Evolutionary conservation across 257 asterid genomes (phyloP).

Genomic region (Haberlea rhodopensis): DNA sequence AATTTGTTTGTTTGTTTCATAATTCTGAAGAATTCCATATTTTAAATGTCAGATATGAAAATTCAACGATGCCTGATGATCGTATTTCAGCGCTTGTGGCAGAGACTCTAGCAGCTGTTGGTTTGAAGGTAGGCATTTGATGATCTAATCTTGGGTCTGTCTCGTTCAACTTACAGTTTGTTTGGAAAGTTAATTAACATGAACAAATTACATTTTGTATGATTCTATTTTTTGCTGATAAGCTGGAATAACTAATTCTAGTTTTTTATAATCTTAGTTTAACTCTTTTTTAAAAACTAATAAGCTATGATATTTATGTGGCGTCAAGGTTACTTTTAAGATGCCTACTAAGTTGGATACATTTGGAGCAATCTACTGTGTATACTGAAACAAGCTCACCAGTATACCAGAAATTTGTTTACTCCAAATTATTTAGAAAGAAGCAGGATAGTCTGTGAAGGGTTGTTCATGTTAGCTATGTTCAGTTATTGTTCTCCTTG

Average conservation of each 20-base stretch:
- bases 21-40: conserved; percentile 8
- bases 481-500: not conserved
- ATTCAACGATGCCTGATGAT: conserved; percentile 83
- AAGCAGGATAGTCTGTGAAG: conserved; percentile 6
- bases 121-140: conserved; percentile 71
- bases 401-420: conserved; percentile 6
- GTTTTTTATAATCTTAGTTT: not conserved
- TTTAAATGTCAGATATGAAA: conserved; percentile 65
- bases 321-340: conserved; percentile 4
- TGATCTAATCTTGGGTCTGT: not conserved
- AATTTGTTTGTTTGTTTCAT: not conserved
- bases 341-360: conserved; percentile 23
- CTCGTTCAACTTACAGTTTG: not conserved
- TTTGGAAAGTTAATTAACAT: not conserved
- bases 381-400: conserved; percentile 17
- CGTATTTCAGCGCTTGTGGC: conserved; percentile 82
- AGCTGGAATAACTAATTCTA: not conserved
- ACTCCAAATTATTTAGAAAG: not conserved
- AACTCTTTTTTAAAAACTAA: not conserved
- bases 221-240: conserved; percentile 19
- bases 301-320: not conserved
- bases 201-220: not conserved
- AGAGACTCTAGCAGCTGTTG: conserved; percentile 96
- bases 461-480: conserved; percentile 12
- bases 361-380: not conserved